Conservation (phyloP, 257 asterid species). For the Buddleja alternifolia region DNA sequence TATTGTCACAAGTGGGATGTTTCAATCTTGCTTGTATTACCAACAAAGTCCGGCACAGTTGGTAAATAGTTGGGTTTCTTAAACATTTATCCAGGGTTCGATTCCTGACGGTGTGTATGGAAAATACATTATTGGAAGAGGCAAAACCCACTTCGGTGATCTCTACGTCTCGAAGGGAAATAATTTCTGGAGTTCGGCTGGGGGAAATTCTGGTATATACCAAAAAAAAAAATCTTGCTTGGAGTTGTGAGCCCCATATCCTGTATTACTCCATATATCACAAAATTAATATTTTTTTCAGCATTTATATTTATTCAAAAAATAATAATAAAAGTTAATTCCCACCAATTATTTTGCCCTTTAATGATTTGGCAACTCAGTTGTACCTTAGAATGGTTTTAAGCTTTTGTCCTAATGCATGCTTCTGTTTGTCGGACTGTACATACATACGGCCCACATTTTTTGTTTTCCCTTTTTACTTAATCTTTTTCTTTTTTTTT, state of each 20-base stretch:
- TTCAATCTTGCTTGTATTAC: not conserved
- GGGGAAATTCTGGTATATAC: no score
- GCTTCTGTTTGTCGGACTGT: not conserved
- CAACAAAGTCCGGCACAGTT: no score
- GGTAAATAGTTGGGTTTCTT: no score
- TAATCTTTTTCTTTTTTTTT: not conserved
- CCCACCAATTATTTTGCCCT: constrained; percentile 15
- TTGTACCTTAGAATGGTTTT: constrained; percentile 17
- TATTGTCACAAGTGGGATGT: not conserved
- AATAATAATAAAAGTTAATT: not conserved
- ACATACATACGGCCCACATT: not conserved
- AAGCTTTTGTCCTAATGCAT: not conserved
- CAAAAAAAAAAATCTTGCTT: no score
- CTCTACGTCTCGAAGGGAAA: no score
- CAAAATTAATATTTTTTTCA: not conserved
- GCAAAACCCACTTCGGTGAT: no score
- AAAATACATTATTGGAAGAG: no score
- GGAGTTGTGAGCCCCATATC: constrained; percentile 5
- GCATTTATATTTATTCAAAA: no score
- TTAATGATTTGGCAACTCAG: constrained; percentile 34
- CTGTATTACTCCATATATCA: not conserved
- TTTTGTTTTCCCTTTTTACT: not conserved
- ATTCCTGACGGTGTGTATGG: no score
- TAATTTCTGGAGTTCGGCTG: no score
- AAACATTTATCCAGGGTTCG: no score